Conservation (phyloP, 2,329 filamentous ascomycete genomes). For the Elsinoe batatas region DNA sequence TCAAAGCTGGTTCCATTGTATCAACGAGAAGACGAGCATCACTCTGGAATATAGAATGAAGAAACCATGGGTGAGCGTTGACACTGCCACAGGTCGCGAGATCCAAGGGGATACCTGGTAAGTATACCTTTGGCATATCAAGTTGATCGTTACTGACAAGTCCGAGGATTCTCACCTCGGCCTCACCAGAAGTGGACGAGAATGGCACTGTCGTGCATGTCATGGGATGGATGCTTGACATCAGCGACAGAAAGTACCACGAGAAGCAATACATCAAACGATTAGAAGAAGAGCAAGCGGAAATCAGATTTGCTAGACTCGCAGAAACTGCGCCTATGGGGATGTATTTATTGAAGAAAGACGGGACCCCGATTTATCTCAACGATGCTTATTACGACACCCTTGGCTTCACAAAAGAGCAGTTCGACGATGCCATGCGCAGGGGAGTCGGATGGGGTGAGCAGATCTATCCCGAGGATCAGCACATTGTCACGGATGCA, state of each 20-base stretch:
- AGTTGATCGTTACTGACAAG: background rate
- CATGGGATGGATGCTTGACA: conserved; percentile 28
- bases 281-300: conserved; percentile 11
- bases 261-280: conserved; percentile 29
- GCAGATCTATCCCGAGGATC: conserved; percentile 24
- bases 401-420: conserved; percentile 21
- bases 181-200: conserved; percentile 25
- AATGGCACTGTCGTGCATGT: conserved; percentile 23
- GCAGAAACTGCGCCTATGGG: conserved; percentile 12
- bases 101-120: conserved; percentile 24
- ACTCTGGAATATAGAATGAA: conserved; percentile 30
- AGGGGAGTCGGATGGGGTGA: conserved; percentile 23
- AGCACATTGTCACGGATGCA: conserved; percentile 23
- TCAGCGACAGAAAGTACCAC: conserved; percentile 26
- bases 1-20: conserved; percentile 24
- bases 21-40: conserved; percentile 26
- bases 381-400: conserved; percentile 34
- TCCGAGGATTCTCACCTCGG: conserved; percentile 21
- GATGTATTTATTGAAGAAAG: conserved; percentile 21
- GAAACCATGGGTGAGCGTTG: conserved; percentile 26
- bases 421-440: conserved; percentile 14
- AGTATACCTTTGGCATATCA: background rate
- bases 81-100: conserved; percentile 21
- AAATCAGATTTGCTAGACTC: conserved; percentile 9
- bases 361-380: conserved; percentile 30